Evolutionary conservation across 192 early-diverging fungal genomes (phyloP), one percentile per base, ranked within the genome.

Genomic region (Linnemannia schmuckeri): DNA sequence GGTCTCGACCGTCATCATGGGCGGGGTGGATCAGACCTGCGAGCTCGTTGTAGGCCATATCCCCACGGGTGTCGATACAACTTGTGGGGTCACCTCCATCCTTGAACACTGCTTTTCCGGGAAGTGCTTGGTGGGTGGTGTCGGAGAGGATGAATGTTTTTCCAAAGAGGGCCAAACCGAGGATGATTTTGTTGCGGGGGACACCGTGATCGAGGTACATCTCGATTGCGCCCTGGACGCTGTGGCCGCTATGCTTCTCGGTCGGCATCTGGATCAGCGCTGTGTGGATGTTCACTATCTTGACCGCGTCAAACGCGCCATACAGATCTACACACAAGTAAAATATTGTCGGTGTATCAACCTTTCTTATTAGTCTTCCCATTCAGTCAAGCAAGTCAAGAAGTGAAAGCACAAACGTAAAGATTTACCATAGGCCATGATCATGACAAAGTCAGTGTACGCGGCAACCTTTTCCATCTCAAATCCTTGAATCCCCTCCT

Each of bases 91-190:
- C 79, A 6, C 83, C 83, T 47, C 83, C 83, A 24, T 40, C 12
- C 2, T 10, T 80, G 63, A 80, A 86, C 15, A n/a, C 24, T 6
- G 83, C 79, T 3, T 8, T 27, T 8, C 83, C 83, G 6, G 83
- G 83, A 5, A 46, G 6, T 2, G 66, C 24, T 1, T 73, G n/a
- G 0, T 42, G 55, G 0, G 57, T 8, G 10, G 42, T 15, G 42
- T 81, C 71, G 6, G 75, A 22, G 12, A 86, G 79, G 37, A 80
- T 12, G 22, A 77, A 80, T 0, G 78, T 86, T 27, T 86, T 86
- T 3, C 94, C 96, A 83, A 96, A 98, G 77, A 96, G 94, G 7
- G 94, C 95, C 13, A 94, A 91, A 18, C 97, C 97, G 57, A 97
- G 91, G 6, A 96, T 94, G 42, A 97, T 82, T 84, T 97, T 97